Evolutionary conservation across 441 rosid species (phyloP).

Genomic region (Pelargonium fulgidum): DNA sequence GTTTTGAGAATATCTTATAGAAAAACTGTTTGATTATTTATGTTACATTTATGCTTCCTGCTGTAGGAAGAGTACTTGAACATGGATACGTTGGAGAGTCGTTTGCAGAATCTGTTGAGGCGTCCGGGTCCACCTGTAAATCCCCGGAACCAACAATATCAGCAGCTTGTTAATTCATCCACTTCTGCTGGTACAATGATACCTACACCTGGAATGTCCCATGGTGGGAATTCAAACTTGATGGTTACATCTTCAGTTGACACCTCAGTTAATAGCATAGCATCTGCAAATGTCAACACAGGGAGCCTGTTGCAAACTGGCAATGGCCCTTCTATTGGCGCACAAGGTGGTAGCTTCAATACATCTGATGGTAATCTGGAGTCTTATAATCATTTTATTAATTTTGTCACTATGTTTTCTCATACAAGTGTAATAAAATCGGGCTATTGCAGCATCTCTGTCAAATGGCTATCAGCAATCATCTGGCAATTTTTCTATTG

Average conservation of each 20-base stretch:
- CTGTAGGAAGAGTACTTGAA: slow-evolving; percentile 80
- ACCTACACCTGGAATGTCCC: slow-evolving; percentile 95
- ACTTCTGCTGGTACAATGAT: slow-evolving; percentile 80
- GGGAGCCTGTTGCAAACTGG: slow-evolving; percentile 51
- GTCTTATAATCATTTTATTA: neutral
- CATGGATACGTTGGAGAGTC: slow-evolving; percentile 58
- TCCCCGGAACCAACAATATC: slow-evolving; percentile 48
- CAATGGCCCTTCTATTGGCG: slow-evolving; percentile 23
- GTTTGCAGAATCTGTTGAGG: slow-evolving; percentile 51
- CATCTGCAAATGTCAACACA: slow-evolving; percentile 44
- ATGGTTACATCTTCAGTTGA: slow-evolving; percentile 61
- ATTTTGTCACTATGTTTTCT: slow-evolving; percentile 14
- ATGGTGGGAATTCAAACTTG: slow-evolving; percentile 53
- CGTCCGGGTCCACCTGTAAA: slow-evolving; percentile 29
- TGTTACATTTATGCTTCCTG: slow-evolving; percentile 18
- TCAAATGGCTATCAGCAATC: slow-evolving; percentile 84
- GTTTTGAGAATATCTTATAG: neutral
- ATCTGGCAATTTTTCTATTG: slow-evolving; percentile 55
- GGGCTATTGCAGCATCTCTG: slow-evolving; percentile 49
- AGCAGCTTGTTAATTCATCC: slow-evolving; percentile 48
- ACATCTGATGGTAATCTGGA: slow-evolving; percentile 41
- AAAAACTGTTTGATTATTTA: slow-evolving; percentile 1
- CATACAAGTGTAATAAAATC: slow-evolving; percentile 1
- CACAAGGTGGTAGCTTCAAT: slow-evolving; percentile 10
- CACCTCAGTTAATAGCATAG: slow-evolving; percentile 44